Conservation (phyloP, 768 basidiomycete species). For the Serendipita sp. region DNA sequence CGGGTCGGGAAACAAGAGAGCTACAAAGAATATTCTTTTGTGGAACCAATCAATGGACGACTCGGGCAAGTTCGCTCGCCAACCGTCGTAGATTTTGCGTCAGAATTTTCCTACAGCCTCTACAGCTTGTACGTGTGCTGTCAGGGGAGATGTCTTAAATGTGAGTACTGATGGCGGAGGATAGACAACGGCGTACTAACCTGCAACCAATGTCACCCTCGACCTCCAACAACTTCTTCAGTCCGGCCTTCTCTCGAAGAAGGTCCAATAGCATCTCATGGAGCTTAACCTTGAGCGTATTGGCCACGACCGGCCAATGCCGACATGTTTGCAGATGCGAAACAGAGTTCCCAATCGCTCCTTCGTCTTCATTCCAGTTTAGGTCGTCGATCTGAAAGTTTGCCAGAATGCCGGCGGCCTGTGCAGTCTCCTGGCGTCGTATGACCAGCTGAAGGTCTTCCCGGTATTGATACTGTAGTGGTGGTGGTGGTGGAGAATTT, state of each 20-base stretch:
- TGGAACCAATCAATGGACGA: background rate
- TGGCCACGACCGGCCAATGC: background rate
- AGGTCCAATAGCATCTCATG: background rate
- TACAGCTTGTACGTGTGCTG: background rate
- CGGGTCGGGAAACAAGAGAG: too few relatives aligned
- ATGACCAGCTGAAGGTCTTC: background rate
- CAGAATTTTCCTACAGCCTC: background rate
- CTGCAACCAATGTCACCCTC: background rate
- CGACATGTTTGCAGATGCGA: background rate
- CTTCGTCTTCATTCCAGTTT: background rate
- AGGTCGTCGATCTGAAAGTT: slow-evolving; percentile 2
- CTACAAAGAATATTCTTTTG: too few relatives aligned
- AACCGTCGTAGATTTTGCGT: background rate
- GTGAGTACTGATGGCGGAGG: background rate
- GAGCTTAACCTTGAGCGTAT: background rate
- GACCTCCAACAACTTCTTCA: background rate
- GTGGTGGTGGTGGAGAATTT: background rate
- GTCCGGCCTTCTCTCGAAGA: background rate
- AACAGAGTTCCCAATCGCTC: background rate
- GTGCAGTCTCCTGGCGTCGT: slow-evolving; percentile 1
- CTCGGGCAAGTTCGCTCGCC: background rate
- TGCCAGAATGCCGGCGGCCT: background rate
- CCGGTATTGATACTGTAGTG: slow-evolving; percentile 2
- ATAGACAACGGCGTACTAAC: background rate
- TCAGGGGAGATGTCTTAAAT: background rate